Conservation (phyloP, 345 rosid genomes). For the Hevea brasiliensis region DNA sequence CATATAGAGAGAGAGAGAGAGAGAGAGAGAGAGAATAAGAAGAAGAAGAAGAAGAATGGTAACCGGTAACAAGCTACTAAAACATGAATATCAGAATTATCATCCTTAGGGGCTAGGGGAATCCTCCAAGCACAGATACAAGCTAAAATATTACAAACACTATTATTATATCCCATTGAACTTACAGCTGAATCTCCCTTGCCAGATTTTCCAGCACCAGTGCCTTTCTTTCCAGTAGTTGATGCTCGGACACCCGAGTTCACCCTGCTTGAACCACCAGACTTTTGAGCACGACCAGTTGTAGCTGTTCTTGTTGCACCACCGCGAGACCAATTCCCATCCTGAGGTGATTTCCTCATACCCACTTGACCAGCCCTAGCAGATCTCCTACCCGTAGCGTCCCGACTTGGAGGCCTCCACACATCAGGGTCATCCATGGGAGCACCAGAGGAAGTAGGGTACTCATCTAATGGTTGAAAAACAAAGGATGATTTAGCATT, state of each 20-base stretch:
- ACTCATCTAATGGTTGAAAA: conserved; percentile 96
- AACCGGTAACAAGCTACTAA: too few relatives aligned
- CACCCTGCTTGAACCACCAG: conserved; percentile 58
- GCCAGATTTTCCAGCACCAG: conserved; percentile 65
- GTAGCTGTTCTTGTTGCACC: conserved; percentile 52
- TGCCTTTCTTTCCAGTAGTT: conserved; percentile 68
- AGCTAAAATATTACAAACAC: neutral
- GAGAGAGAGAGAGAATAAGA: too few relatives aligned
- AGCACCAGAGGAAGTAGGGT: conserved; percentile 82
- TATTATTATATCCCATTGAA: neutral
- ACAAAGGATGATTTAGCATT: conserved; percentile 79
- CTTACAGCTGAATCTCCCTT: conserved; percentile 79
- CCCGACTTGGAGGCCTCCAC: conserved; percentile 98
- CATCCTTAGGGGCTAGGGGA: neutral
- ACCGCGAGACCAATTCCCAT: conserved; percentile 85
- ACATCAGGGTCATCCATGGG: conserved; percentile 98
- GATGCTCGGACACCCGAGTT: conserved; percentile 68
- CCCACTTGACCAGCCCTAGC: conserved; percentile 75
- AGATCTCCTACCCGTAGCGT: conserved; percentile 69
- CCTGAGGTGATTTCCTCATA: conserved; percentile 82
- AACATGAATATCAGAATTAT: too few relatives aligned
- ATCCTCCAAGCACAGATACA: neutral
- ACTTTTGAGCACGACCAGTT: conserved; percentile 70
- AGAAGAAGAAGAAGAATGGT: too few relatives aligned
- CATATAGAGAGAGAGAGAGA: too few relatives aligned